These are phyloP conservation scores for Boletus pseudo-olivaceus DNA, from an alignment of 768 basidiomycete genomes.

Conservation along the genomic window DNA sequence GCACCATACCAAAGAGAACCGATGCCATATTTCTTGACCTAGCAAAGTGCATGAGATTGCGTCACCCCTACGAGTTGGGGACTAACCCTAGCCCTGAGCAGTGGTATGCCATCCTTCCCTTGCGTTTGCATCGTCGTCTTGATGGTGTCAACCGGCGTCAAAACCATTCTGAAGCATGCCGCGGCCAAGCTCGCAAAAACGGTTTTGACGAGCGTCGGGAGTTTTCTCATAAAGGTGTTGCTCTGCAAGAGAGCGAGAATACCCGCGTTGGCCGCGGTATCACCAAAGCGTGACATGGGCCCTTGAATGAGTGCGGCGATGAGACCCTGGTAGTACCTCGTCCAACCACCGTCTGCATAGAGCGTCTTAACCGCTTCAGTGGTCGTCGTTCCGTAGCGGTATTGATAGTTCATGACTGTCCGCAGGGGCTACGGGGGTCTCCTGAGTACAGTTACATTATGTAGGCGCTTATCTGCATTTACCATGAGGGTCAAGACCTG, in stretches of 20 bases:
- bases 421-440: slow-evolving; percentile 62
- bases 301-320: slow-evolving; percentile 83
- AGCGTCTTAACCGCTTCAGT: slow-evolving; percentile 63
- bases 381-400: slow-evolving; percentile 79
- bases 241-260: slow-evolving; percentile 82
- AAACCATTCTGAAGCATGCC: slow-evolving; percentile 83
- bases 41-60: neutral
- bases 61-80: neutral
- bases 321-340: slow-evolving; percentile 87
- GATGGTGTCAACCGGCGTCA: slow-evolving; percentile 90
- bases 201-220: slow-evolving; percentile 70
- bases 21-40: slow-evolving; percentile 76
- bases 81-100: slow-evolving; percentile 64
- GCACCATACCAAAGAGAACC: slow-evolving; percentile 87
- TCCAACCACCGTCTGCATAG: slow-evolving; percentile 74
- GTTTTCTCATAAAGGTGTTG: slow-evolving; percentile 62
- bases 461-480: neutral
- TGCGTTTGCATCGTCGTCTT: slow-evolving; percentile 97
- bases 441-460: neutral
- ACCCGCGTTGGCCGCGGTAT: slow-evolving; percentile 92
- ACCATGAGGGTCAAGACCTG: slow-evolving; percentile 89
- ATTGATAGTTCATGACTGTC: slow-evolving; percentile 98
- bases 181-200: slow-evolving; percentile 75
- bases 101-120: slow-evolving; percentile 62
- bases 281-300: slow-evolving; percentile 82